phyloP scores from a whole-genome alignment of 2,329 filamentous ascomycete species.

The Nannizziopsis arthrosporioides region DNA sequence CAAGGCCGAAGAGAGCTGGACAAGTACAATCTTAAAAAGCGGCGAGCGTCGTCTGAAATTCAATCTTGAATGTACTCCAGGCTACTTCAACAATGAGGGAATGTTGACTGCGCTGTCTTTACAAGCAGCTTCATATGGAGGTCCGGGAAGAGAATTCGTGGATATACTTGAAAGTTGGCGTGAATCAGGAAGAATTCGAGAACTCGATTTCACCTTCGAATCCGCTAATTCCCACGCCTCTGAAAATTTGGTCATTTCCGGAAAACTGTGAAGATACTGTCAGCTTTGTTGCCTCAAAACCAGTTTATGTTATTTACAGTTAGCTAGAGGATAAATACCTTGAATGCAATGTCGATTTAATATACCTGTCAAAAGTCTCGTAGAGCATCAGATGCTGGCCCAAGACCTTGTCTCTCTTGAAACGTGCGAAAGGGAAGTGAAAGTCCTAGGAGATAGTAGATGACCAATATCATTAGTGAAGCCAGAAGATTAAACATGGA shows the following conservation, averaged over 20 bases:
- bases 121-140: slow-evolving; percentile 1
- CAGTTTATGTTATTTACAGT: not conserved
- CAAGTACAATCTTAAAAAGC: not conserved
- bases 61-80: slow-evolving; percentile 1
- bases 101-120: not conserved
- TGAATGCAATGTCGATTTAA: too few relatives aligned
- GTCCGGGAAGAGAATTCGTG: slow-evolving; percentile 1
- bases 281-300: not conserved
- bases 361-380: too few relatives aligned
- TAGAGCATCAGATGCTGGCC: too few relatives aligned
- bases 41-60: slow-evolving; percentile 1
- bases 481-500: too few relatives aligned
- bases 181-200: not conserved
- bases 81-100: slow-evolving; percentile 5
- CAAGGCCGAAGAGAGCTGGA: slow-evolving; percentile 4
- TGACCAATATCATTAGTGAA: too few relatives aligned
- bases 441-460: too few relatives aligned
- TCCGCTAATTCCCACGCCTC: not conserved
- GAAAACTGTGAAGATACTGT: not conserved
- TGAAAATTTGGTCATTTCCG: not conserved
- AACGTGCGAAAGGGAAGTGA: too few relatives aligned
- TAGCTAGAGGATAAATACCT: not conserved
- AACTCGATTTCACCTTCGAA: slow-evolving; percentile 2
- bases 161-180: slow-evolving; percentile 4
- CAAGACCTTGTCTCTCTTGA: too few relatives aligned